phyloP scores from a whole-genome alignment of 352 stramenopile genomes.

The Pythium rishiriense region DNA sequence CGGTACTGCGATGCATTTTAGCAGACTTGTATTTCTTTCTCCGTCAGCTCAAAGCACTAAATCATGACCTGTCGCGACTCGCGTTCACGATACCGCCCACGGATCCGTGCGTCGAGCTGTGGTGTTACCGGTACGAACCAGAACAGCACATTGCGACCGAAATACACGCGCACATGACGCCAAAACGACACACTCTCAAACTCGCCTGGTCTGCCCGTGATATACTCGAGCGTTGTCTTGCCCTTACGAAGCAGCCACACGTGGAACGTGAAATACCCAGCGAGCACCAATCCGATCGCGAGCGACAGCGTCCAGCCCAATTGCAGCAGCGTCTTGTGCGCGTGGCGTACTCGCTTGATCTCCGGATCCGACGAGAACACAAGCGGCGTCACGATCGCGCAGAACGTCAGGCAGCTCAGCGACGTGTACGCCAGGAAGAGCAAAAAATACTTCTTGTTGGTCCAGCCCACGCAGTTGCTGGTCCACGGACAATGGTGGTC shows the following conservation, averaged over 20 bases:
- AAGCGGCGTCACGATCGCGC: slow-evolving; percentile 36
- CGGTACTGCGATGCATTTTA: too few relatives aligned
- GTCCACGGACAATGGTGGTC: slow-evolving; percentile 88
- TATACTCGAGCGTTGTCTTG: slow-evolving; percentile 78
- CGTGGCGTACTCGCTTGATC: slow-evolving; percentile 15
- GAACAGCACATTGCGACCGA: slow-evolving; percentile 48
- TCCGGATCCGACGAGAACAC: slow-evolving; percentile 24
- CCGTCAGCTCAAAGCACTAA: background rate
- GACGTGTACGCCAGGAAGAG: slow-evolving; percentile 81
- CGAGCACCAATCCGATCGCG: slow-evolving; percentile 51
- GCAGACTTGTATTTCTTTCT: background rate
- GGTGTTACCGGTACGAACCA: slow-evolving; percentile 66
- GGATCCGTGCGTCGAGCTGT: slow-evolving; percentile 17
- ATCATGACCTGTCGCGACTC: slow-evolving; percentile 46
- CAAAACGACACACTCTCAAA: slow-evolving; percentile 42
- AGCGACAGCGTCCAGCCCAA: slow-evolving; percentile 54
- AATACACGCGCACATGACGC: slow-evolving; percentile 66
- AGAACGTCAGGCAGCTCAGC: slow-evolving; percentile 62
- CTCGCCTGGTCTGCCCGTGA: slow-evolving; percentile 53
- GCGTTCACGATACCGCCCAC: slow-evolving; percentile 9
- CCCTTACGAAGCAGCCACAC: slow-evolving; percentile 64
- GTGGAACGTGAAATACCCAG: slow-evolving; percentile 76
- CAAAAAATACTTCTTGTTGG: slow-evolving; percentile 86
- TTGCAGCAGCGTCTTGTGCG: slow-evolving; percentile 37
- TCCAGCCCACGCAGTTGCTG: slow-evolving; percentile 82